A percentile compares a stretch with the other conserved stretches of the same genome.
Conservation (phyloP, 192 early-diverging fungal species). For the Backusella macrospora region DNA sequence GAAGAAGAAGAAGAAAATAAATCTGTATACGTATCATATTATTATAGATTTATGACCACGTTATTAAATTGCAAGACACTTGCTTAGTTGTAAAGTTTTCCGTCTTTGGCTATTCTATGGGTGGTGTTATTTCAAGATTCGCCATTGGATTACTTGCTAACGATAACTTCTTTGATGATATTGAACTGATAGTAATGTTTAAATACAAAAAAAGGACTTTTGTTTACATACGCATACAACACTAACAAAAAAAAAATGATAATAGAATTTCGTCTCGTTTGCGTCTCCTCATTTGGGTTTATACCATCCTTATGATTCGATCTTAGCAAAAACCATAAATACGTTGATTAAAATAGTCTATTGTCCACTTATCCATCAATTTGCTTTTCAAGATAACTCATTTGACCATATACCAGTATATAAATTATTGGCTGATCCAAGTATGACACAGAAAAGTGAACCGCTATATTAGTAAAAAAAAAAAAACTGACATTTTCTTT, state of each 20-base stretch:
- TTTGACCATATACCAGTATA: background rate
- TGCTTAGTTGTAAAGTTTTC: background rate
- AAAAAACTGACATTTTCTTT: background rate
- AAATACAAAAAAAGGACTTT: too few species aligned
- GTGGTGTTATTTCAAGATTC: slow-evolving; percentile 6
- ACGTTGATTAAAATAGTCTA: background rate
- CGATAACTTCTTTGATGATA: background rate
- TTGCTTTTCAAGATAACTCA: background rate
- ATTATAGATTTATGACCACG: background rate
- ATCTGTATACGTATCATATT: too few species aligned
- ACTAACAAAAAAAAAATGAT: background rate
- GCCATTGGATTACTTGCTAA: background rate
- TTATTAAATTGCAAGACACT: background rate
- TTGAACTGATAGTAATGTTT: background rate
- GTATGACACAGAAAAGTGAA: background rate
- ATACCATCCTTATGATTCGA: background rate
- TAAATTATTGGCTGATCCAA: background rate
- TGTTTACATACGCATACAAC: background rate
- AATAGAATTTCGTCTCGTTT: slow-evolving; percentile 13
- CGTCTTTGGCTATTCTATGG: background rate
- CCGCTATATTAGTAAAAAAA: background rate
- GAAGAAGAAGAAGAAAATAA: too few species aligned
- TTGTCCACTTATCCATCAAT: background rate
- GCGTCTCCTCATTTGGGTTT: background rate
- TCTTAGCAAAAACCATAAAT: background rate